Percentiles rank a stretch among this genome's conserved stretches.
phyloP scores from a whole-genome alignment of 306 rosid species.

The Vachellia pachyceras region DNA sequence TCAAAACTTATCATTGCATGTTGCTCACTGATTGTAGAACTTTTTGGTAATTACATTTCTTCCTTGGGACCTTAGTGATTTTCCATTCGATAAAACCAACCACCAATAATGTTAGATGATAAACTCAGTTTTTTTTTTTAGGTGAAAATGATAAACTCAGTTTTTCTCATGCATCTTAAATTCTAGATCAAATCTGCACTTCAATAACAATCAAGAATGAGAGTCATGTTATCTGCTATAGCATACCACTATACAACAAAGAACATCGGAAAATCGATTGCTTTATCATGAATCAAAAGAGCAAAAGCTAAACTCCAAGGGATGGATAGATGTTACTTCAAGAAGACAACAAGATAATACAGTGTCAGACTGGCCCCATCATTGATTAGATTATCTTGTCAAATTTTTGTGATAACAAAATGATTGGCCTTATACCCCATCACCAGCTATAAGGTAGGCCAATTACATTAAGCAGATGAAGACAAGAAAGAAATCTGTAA shows the following conservation, averaged over 20 bases:
- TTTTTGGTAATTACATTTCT: too few relatives aligned
- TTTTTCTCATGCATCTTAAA: not conserved
- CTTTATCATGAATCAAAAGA: not conserved
- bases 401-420: not conserved
- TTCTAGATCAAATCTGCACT: not conserved
- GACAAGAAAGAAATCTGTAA: not conserved
- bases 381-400: not conserved
- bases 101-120: not conserved
- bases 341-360: not conserved
- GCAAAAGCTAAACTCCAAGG: not conserved
- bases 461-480: not conserved
- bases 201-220: not conserved
- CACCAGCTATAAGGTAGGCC: conserved; percentile 3
- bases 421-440: not conserved
- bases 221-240: not conserved
- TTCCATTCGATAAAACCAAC: not conserved
- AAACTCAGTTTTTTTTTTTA: too few relatives aligned
- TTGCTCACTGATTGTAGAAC: too few relatives aligned
- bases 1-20: too few relatives aligned
- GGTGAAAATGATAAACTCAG: not conserved
- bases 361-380: not conserved
- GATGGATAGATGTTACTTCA: not conserved
- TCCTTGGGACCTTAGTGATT: too few relatives aligned
- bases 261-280: not conserved
- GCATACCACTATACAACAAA: not conserved